These are phyloP conservation scores for Cornus controversa DNA, from an alignment of 148 eudicot genomes.

Conservation along the genomic window DNA sequence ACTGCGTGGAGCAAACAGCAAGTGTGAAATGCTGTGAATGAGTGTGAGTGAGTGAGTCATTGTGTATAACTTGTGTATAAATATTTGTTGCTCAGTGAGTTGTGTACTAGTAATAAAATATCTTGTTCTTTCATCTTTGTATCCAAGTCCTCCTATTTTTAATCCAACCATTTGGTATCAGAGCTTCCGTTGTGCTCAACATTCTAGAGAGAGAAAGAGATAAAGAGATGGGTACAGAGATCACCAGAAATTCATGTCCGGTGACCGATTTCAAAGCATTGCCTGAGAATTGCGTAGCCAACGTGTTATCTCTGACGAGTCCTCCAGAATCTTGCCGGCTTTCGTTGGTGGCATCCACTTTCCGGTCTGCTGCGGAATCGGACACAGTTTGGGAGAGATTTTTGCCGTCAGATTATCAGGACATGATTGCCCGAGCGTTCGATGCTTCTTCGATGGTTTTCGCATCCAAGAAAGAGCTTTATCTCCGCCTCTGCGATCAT, in stretches of 20 bases:
- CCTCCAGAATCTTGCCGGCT: slow-evolving; percentile 35
- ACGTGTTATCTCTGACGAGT: slow-evolving; percentile 21
- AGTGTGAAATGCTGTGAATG: no score
- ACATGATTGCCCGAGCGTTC: slow-evolving; percentile 32
- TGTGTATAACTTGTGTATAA: no score
- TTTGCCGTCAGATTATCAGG: slow-evolving; percentile 33
- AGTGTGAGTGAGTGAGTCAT: no score
- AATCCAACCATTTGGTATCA: no score
- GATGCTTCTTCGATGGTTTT: slow-evolving; percentile 12
- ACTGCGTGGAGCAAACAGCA: no score
- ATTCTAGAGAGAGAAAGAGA: background rate
- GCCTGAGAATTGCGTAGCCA: slow-evolving; percentile 34
- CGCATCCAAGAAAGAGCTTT: slow-evolving; percentile 43
- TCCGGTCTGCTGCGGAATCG: slow-evolving; percentile 29
- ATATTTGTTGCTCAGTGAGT: no score
- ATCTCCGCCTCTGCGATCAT: slow-evolving; percentile 34
- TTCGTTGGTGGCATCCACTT: slow-evolving; percentile 20
- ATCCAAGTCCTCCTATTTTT: no score
- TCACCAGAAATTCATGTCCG: background rate
- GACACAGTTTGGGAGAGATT: slow-evolving; percentile 39
- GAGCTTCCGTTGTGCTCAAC: no score
- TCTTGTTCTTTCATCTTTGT: no score
- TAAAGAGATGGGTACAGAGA: background rate
- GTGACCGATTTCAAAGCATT: slow-evolving; percentile 4
- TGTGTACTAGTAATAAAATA: no score